phyloP scores from a whole-genome alignment of 2,329 filamentous ascomycete genomes.

The Fusarium solani-melongenae region DNA sequence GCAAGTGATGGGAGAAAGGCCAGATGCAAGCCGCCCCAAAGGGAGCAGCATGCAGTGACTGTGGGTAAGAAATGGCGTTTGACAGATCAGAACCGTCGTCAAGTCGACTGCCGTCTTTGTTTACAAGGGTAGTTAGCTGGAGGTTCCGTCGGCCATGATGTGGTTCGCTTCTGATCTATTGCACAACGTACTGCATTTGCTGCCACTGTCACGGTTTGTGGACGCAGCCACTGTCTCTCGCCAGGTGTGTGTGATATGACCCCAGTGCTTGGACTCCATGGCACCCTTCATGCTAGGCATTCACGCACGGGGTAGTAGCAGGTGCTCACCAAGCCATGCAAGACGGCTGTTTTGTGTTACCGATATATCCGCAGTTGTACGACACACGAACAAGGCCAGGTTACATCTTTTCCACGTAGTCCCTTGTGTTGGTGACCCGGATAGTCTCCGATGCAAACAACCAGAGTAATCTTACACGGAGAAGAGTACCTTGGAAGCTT shows the following conservation, averaged over 20 bases:
- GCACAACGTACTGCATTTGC: slow-evolving; percentile 11
- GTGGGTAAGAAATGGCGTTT: slow-evolving; percentile 25
- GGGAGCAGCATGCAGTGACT: slow-evolving; percentile 21
- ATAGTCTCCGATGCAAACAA: neutral
- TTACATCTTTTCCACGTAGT: neutral
- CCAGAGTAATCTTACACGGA: neutral
- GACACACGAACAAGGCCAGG: neutral
- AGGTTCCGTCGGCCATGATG: slow-evolving; percentile 16
- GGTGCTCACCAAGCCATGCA: slow-evolving; percentile 29
- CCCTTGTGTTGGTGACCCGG: neutral
- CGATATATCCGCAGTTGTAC: neutral
- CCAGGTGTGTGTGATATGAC: slow-evolving; percentile 9
- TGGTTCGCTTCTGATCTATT: slow-evolving; percentile 24
- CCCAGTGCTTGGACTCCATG: slow-evolving; percentile 5
- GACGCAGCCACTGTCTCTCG: neutral
- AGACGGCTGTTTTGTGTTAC: slow-evolving; percentile 15
- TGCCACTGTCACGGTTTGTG: slow-evolving; percentile 1
- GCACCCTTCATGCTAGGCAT: slow-evolving; percentile 2
- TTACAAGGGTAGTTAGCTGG: slow-evolving; percentile 2
- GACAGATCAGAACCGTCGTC: slow-evolving; percentile 28
- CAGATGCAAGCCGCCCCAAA: slow-evolving; percentile 19
- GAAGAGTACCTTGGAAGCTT: neutral
- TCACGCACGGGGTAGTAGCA: slow-evolving; percentile 13
- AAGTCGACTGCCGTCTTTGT: slow-evolving; percentile 16
- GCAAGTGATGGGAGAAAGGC: slow-evolving; percentile 19